phyloP scores from a whole-genome alignment of 2,329 filamentous ascomycete species.

The Juglanconis oblonga region DNA sequence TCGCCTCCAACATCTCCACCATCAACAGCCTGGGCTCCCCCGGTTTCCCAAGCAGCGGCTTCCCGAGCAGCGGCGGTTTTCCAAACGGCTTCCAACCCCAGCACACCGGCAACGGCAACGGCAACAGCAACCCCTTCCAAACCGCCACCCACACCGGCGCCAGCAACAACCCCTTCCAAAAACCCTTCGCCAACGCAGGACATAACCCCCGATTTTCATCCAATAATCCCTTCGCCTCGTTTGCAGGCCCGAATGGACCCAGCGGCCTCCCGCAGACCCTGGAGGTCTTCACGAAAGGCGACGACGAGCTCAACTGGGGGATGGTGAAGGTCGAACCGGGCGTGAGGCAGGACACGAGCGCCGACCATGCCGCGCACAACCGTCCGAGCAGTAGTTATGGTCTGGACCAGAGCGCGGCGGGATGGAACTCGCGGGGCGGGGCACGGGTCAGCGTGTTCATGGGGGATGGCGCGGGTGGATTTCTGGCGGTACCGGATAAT shows the following conservation, averaged over 20 bases:
- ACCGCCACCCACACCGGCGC: constrained; percentile 6
- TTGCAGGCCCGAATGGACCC: constrained; percentile 28
- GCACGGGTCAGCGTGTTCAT: constrained; percentile 54
- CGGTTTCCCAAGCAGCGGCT: constrained; percentile 14
- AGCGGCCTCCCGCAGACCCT: constrained; percentile 49
- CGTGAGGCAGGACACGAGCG: constrained; percentile 26
- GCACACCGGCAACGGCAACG: neutral
- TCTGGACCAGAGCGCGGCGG: constrained; percentile 50
- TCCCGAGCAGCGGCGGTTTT: constrained; percentile 1
- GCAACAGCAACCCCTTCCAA: neutral
- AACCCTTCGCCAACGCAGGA: constrained; percentile 22
- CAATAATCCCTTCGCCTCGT: constrained; percentile 56
- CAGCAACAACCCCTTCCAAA: constrained; percentile 21
- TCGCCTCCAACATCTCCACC: constrained; percentile 19
- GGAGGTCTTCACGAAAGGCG: constrained; percentile 59
- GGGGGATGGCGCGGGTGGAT: constrained; percentile 49
- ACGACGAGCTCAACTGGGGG: constrained; percentile 58
- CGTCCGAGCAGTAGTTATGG: constrained; percentile 57
- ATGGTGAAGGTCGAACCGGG: constrained; percentile 47
- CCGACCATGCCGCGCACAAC: constrained; percentile 25
- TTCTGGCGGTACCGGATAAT: constrained; percentile 47
- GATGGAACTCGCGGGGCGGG: constrained; percentile 48
- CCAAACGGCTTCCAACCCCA: constrained; percentile 9
- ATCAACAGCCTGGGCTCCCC: constrained; percentile 20
- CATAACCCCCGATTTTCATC: constrained; percentile 51